Conservation (phyloP, 768 basidiomycete genomes). For the Tephrocybe sp. region DNA sequence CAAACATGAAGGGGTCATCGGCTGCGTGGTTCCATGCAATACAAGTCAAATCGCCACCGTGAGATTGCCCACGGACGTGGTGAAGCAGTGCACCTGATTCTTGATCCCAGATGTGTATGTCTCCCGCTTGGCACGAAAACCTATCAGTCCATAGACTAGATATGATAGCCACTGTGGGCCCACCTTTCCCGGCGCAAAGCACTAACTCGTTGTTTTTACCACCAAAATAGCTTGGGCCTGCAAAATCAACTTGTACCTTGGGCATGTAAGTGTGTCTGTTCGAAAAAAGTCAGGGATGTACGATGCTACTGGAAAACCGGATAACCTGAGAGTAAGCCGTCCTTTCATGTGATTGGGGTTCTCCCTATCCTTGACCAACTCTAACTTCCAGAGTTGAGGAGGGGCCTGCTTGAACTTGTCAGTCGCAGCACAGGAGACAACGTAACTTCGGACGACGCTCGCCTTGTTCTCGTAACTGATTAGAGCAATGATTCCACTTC, state of each 20-base stretch:
- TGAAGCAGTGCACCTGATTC: conserved; percentile 76
- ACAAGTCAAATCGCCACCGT: conserved; percentile 73
- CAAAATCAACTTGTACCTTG: conserved; percentile 67
- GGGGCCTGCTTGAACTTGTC: conserved; percentile 48
- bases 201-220: conserved; percentile 79
- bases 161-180: conserved; percentile 5
- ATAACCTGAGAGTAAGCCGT: conserved; percentile 41
- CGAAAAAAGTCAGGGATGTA: conserved; percentile 9
- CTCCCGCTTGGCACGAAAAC: conserved; percentile 52
- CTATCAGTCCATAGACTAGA: background rate
- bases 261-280: conserved; percentile 73
- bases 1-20: conserved; percentile 69
- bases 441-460: background rate
- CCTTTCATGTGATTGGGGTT: conserved; percentile 29
- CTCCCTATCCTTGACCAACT: conserved; percentile 56
- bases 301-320: conserved; percentile 7
- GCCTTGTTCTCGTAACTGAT: conserved; percentile 78
- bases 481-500: conserved; percentile 56
- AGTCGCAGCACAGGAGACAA: background rate
- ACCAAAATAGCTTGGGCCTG: conserved; percentile 82
- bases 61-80: conserved; percentile 60
- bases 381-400: conserved; percentile 79
- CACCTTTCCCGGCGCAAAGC: conserved; percentile 76
- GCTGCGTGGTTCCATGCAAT: conserved; percentile 77
- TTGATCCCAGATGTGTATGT: conserved; percentile 86